Conservation (phyloP, 306 rosid species). For the Ochetophila trinervis region DNA sequence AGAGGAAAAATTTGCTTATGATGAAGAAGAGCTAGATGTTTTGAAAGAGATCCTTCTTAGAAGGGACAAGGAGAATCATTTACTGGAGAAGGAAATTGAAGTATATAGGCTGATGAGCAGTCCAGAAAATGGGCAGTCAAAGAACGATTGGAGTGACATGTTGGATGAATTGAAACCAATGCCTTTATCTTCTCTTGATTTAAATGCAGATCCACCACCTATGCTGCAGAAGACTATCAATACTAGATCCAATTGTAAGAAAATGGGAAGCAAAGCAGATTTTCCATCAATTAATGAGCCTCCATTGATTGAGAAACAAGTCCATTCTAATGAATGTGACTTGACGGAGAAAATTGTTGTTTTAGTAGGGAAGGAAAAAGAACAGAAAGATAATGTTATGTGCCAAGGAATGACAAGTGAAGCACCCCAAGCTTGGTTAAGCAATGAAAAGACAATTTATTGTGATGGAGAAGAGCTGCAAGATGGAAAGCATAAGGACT, state of each 20-base stretch:
- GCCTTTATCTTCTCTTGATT: constrained; percentile 30
- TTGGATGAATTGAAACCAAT: constrained; percentile 33
- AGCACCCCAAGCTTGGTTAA: constrained; percentile 19
- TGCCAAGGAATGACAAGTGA: constrained; percentile 17
- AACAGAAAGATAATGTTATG: constrained; percentile 16
- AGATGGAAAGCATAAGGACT: constrained; percentile 25
- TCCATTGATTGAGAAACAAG: constrained; percentile 26
- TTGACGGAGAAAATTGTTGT: constrained; percentile 21
- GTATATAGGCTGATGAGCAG: constrained; percentile 49
- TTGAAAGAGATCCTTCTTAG: constrained; percentile 78
- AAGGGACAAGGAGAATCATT: constrained; percentile 74
- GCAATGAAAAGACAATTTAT: constrained; percentile 16
- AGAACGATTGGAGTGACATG: constrained; percentile 29
- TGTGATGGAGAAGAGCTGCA: constrained; percentile 28
- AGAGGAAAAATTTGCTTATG: constrained; percentile 74
- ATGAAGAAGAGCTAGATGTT: constrained; percentile 81
- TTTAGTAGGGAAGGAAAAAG: constrained; percentile 13
- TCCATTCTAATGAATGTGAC: constrained; percentile 23
- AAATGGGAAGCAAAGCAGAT: constrained; percentile 14
- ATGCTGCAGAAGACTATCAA: constrained; percentile 23
- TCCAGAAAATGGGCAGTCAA: constrained; percentile 34
- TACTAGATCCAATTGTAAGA: constrained; percentile 15
- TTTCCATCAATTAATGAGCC: constrained; percentile 22
- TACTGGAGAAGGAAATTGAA: constrained; percentile 72
- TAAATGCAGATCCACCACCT: constrained; percentile 26